These are phyloP conservation scores for Aureobasidium vineae DNA, from an alignment of 2,329 filamentous ascomycete species.

Conservation along the genomic window DNA sequence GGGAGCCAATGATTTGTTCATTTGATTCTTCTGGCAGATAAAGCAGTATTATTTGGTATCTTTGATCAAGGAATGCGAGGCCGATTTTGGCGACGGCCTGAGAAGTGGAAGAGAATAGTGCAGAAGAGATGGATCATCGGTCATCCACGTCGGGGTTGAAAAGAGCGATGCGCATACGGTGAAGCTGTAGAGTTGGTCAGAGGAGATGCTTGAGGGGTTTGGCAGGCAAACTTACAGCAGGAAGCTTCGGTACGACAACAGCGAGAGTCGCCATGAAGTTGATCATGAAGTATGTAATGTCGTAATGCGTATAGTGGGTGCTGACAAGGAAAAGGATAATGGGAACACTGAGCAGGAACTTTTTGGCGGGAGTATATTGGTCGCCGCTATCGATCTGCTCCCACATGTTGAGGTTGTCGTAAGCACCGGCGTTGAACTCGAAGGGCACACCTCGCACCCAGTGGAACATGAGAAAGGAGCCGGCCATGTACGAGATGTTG, in stretches of 20 bases:
- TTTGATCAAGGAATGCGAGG: conserved; percentile 24
- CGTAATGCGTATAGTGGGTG: conserved; percentile 99
- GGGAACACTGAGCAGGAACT: conserved; percentile 92
- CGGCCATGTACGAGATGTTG: conserved; percentile 99
- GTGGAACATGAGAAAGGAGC: conserved; percentile 99
- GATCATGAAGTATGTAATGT: conserved; percentile 93
- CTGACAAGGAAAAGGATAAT: conserved; percentile 93
- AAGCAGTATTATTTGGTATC: conserved; percentile 26
- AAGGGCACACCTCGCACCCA: conserved; percentile 97
- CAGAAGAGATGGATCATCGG: conserved; percentile 26
- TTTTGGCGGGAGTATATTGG: conserved; percentile 98
- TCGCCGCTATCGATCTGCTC: conserved; percentile 99
- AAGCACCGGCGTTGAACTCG: conserved; percentile 97
- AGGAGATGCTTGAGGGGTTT: conserved; percentile 6
- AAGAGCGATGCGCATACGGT: conserved; percentile 40
- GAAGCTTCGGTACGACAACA: conserved; percentile 94
- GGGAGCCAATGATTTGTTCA: not conserved
- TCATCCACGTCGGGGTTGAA: conserved; percentile 38
- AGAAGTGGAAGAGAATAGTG: not conserved
- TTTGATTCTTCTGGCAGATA: conserved; percentile 22
- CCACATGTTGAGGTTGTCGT: conserved; percentile 99
- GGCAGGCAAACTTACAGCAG: conserved; percentile 67
- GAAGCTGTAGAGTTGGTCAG: conserved; percentile 34
- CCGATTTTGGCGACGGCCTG: conserved; percentile 1
- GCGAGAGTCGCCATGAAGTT: conserved; percentile 91